Percentiles rank a stretch among this genome's conserved stretches.
Evolutionary conservation across 768 basidiomycete genomes (phyloP).

Genomic region (Termitomyces sp.): DNA sequence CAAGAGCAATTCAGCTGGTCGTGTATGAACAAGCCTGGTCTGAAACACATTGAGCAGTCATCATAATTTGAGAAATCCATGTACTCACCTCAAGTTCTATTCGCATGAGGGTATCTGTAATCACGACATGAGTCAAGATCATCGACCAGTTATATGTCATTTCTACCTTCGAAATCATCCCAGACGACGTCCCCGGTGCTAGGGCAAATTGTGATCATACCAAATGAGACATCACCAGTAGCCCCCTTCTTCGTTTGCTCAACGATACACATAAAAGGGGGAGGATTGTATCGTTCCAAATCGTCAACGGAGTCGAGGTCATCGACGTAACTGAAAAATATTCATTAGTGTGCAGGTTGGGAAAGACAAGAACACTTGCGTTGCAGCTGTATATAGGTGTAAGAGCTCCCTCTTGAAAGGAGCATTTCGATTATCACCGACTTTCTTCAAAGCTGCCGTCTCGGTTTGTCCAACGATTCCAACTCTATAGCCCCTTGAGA

Average conservation of each 20-base stretch:
- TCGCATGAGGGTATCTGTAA: conserved; percentile 74
- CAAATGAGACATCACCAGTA: conserved; percentile 45
- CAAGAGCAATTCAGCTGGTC: conserved; percentile 83
- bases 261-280: conserved; percentile 71
- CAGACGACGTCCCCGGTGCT: conserved; percentile 92
- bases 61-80: neutral
- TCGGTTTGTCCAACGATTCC: conserved; percentile 82
- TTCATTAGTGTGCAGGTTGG: neutral
- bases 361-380: conserved; percentile 48
- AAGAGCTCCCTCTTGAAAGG: conserved; percentile 75
- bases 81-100: conserved; percentile 77
- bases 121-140: neutral
- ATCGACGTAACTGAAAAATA: conserved; percentile 70
- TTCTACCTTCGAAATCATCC: conserved; percentile 82
- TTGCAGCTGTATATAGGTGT: conserved; percentile 81
- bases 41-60: conserved; percentile 23
- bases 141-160: neutral
- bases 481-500: conserved; percentile 78
- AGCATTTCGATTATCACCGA: conserved; percentile 66
- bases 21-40: conserved; percentile 85
- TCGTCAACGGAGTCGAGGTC: conserved; percentile 68
- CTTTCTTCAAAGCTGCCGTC: conserved; percentile 88
- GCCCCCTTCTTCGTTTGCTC: conserved; percentile 43
- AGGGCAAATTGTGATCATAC: conserved; percentile 77
- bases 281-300: conserved; percentile 49